These are phyloP conservation scores for Plectranthus barbatus DNA, from an alignment of 257 asterid genomes.

Conservation along the genomic window DNA sequence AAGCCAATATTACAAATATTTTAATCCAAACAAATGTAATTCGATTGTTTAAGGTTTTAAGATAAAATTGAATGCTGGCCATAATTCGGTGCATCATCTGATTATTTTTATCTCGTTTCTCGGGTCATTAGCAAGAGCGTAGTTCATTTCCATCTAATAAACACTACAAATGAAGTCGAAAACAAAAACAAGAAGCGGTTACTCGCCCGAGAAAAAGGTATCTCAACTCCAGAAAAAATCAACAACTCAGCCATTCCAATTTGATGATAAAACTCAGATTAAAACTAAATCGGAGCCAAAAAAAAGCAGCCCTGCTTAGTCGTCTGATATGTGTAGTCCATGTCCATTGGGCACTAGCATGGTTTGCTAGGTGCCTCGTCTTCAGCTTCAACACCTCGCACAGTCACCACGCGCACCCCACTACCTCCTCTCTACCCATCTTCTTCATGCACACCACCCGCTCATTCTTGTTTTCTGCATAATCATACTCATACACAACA, in stretches of 20 bases:
- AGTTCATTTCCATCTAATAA: too few species aligned
- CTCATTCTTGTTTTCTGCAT: conserved; percentile 72
- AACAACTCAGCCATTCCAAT: background rate
- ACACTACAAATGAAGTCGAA: too few species aligned
- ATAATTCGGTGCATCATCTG: too few species aligned
- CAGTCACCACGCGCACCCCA: conserved; percentile 50
- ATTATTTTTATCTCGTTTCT: too few species aligned
- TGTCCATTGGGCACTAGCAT: conserved; percentile 89
- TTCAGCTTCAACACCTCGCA: conserved; percentile 77
- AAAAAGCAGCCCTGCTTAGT: background rate
- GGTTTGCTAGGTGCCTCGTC: conserved; percentile 63
- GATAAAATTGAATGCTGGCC: too few species aligned
- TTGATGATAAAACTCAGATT: too few species aligned
- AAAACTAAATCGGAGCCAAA: background rate
- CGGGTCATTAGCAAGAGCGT: too few species aligned
- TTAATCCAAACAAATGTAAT: too few species aligned
- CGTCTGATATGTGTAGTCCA: conserved; percentile 62
- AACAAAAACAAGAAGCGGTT: too few species aligned
- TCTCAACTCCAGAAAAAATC: background rate
- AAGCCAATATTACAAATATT: too few species aligned
- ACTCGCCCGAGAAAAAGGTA: too few species aligned
- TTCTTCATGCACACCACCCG: conserved; percentile 72
- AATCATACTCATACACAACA: background rate
- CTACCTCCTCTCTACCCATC: conserved; percentile 60
- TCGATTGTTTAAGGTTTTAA: too few species aligned